Conservation (phyloP, 768 basidiomycete genomes). For the Pleurotus citrinopileatus region DNA sequence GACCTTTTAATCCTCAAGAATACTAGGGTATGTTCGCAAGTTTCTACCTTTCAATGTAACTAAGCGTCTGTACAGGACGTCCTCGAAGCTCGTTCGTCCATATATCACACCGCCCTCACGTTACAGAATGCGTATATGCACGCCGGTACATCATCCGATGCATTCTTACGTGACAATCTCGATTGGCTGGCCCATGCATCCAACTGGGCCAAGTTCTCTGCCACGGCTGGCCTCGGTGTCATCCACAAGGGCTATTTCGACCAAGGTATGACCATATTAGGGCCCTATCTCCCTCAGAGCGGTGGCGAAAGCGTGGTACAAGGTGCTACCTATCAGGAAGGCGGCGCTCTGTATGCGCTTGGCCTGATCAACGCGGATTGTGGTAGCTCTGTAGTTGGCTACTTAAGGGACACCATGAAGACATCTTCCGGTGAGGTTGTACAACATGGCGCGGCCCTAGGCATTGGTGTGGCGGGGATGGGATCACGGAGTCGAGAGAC, state of each 20-base stretch:
- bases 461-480: slow-evolving; percentile 95
- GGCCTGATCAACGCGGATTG: slow-evolving; percentile 94
- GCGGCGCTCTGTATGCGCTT: slow-evolving; percentile 92
- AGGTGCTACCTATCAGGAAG: slow-evolving; percentile 88
- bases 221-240: slow-evolving; percentile 94
- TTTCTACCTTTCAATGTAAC: background rate
- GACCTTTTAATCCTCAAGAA: slow-evolving; percentile 90
- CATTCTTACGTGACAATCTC: slow-evolving; percentile 91
- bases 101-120: slow-evolving; percentile 96
- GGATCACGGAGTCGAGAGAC: slow-evolving; percentile 85
- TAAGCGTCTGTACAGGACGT: slow-evolving; percentile 55
- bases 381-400: slow-evolving; percentile 72
- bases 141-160: slow-evolving; percentile 94
- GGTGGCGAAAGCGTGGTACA: slow-evolving; percentile 74
- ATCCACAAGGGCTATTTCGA: slow-evolving; percentile 97
- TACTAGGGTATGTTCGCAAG: slow-evolving; percentile 63
- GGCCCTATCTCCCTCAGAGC: slow-evolving; percentile 86
- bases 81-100: slow-evolving; percentile 90
- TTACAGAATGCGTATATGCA: slow-evolving; percentile 98
- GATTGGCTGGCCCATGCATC: slow-evolving; percentile 95
- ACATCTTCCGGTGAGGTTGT: slow-evolving; percentile 80
- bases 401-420: slow-evolving; percentile 78
- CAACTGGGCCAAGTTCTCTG: slow-evolving; percentile 99
- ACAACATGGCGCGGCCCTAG: slow-evolving; percentile 95
- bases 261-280: slow-evolving; percentile 88